Conservation (phyloP, 352 stramenopile genomes). For the Phytophthora crassamura region DNA sequence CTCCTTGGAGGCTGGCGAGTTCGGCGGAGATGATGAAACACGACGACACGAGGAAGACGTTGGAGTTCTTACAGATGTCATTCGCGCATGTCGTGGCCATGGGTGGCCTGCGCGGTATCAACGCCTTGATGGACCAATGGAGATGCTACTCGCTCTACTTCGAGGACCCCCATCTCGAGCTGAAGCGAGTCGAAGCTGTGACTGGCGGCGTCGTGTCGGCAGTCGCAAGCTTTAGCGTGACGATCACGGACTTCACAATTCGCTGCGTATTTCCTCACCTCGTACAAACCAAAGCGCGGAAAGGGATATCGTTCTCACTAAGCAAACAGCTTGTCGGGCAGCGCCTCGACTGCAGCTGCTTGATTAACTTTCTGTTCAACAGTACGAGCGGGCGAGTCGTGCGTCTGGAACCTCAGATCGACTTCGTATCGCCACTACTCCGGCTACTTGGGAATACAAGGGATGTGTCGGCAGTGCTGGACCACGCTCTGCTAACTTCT, state of each 20-base stretch:
- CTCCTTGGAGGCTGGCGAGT: constrained; percentile 17
- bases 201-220: constrained; percentile 11
- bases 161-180: constrained; percentile 12
- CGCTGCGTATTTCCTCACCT: constrained; percentile 16
- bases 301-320: not conserved
- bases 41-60: not conserved
- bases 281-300: not conserved
- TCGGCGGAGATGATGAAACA: constrained; percentile 20
- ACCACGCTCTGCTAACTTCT: constrained; percentile 11
- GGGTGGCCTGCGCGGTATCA: constrained; percentile 16
- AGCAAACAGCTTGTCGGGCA: constrained; percentile 11
- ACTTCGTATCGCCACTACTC: constrained; percentile 14
- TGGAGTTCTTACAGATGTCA: constrained; percentile 13
- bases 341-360: constrained; percentile 21
- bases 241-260: constrained; percentile 20
- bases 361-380: constrained; percentile 22
- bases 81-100: constrained; percentile 19
- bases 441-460: constrained; percentile 13
- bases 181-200: constrained; percentile 16
- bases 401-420: constrained; percentile 20
- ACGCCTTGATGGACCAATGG: constrained; percentile 27
- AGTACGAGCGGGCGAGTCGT: not conserved
- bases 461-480: not conserved
- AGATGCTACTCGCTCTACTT: constrained; percentile 32
- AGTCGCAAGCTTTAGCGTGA: constrained; percentile 14